A percentile compares a stretch with the other conserved stretches of the same genome.
Conservation (phyloP, 352 stramenopile genomes). For the Phytophthora aleatoria region DNA sequence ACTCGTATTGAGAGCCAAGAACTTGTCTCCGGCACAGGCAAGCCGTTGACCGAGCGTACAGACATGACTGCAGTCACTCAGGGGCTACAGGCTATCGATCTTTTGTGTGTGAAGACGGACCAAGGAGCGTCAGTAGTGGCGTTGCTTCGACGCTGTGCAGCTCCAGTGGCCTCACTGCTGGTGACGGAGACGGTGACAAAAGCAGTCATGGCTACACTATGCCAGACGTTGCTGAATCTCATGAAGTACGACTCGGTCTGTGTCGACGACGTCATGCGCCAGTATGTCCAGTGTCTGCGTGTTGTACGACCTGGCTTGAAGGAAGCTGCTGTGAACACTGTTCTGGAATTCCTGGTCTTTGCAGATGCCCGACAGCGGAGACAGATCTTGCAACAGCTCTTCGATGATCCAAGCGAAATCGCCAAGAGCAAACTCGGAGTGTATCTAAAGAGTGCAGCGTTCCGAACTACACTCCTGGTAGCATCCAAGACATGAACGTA, state of each 20-base stretch:
- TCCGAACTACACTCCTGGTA: slow-evolving; percentile 51
- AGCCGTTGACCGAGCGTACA: slow-evolving; percentile 25
- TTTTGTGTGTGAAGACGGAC: slow-evolving; percentile 51
- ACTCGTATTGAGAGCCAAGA: slow-evolving; percentile 27
- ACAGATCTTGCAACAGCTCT: slow-evolving; percentile 69
- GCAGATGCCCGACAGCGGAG: slow-evolving; percentile 48
- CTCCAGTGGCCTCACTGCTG: slow-evolving; percentile 46
- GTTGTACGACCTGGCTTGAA: slow-evolving; percentile 53
- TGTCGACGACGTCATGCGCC: slow-evolving; percentile 40
- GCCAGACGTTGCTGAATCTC: slow-evolving; percentile 67
- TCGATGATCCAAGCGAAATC: slow-evolving; percentile 75
- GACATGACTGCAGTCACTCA: slow-evolving; percentile 33
- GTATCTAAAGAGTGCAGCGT: slow-evolving; percentile 75
- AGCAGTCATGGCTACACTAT: slow-evolving; percentile 59
- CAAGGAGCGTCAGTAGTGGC: slow-evolving; percentile 41
- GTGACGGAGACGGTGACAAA: slow-evolving; percentile 55
- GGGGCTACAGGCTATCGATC: slow-evolving; percentile 48
- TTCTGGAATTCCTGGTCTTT: slow-evolving; percentile 74
- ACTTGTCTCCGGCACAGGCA: slow-evolving; percentile 1
- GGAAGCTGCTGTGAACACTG: slow-evolving; percentile 63
- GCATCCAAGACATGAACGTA: slow-evolving; percentile 20
- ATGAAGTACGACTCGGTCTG: slow-evolving; percentile 57
- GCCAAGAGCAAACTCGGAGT: slow-evolving; percentile 75
- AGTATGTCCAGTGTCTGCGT: slow-evolving; percentile 58
- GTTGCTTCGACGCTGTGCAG: slow-evolving; percentile 49